Percentiles rank a stretch among this genome's conserved stretches.
Conservation (phyloP, 2,329 filamentous ascomycete species). For the Diplodia mutila region DNA sequence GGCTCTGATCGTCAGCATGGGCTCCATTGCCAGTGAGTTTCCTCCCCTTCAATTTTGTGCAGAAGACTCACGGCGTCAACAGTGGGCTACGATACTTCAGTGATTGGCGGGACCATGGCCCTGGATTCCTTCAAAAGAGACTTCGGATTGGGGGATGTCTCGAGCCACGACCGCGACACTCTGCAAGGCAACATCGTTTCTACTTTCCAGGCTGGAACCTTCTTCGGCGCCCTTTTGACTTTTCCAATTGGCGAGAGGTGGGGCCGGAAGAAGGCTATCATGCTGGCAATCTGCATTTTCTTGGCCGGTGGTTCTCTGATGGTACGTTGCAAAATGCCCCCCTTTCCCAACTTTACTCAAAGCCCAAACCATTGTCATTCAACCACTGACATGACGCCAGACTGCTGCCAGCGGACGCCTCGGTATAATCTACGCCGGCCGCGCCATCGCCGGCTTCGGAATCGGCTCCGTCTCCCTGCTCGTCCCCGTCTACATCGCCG, state of each 20-base stretch:
- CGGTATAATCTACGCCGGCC: constrained; percentile 48
- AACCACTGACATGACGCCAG: constrained; percentile 41
- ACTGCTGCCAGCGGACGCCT: constrained; percentile 52
- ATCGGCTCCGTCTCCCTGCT: constrained; percentile 48
- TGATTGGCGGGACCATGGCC: constrained; percentile 44
- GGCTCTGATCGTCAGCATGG: constrained; percentile 43
- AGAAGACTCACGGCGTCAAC: background rate
- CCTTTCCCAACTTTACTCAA: no score
- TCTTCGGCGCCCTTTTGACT: constrained; percentile 64
- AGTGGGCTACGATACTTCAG: constrained; percentile 33
- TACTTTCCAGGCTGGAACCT: constrained; percentile 70
- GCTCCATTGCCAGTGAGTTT: constrained; percentile 40
- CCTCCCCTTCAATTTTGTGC: background rate
- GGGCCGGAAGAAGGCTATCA: constrained; percentile 52
- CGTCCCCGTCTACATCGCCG: constrained; percentile 52
- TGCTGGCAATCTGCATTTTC: constrained; percentile 50
- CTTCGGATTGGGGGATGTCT: constrained; percentile 41
- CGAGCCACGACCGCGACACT: constrained; percentile 39
- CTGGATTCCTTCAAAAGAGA: constrained; percentile 49
- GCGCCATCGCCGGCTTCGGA: constrained; percentile 66
- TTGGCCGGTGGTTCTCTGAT: constrained; percentile 50
- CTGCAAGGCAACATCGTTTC: constrained; percentile 65
- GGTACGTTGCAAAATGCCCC: constrained; percentile 44
- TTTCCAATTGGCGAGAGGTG: constrained; percentile 53
- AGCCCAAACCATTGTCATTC: constrained; percentile 31